phyloP scores from a whole-genome alignment of 352 stramenopile species.

The Globisporangium irregulare region DNA sequence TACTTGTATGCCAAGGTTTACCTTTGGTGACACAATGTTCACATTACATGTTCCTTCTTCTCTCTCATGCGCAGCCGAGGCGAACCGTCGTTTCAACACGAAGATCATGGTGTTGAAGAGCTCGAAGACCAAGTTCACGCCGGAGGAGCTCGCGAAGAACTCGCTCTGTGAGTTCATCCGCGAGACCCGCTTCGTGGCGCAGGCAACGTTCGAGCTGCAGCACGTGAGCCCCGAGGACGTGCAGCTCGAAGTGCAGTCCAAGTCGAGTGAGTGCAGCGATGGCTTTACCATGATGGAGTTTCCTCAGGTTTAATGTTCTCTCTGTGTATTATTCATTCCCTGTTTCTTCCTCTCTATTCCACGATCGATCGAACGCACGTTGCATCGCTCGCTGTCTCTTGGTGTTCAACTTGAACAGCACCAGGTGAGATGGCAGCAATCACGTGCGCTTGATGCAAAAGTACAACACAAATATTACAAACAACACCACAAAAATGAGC shows the following conservation, averaged over 20 bases:
- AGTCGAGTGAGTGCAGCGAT: constrained; percentile 82
- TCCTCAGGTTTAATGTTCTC: constrained; percentile 46
- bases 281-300: constrained; percentile 73
- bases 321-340: constrained; percentile 9
- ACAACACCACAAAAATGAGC: not conserved
- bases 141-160: constrained; percentile 47
- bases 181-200: constrained; percentile 48
- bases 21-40: not conserved
- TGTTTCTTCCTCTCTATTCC: not conserved
- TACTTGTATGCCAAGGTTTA: not conserved
- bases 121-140: constrained; percentile 45
- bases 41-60: not conserved
- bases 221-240: constrained; percentile 22
- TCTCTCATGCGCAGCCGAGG: constrained; percentile 39
- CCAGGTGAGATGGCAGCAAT: not conserved
- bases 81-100: constrained; percentile 62
- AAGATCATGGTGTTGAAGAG: constrained; percentile 82
- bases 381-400: constrained; percentile 3
- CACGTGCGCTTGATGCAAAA: constrained; percentile 1
- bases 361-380: not conserved
- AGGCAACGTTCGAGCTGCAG: constrained; percentile 11
- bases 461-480: not conserved
- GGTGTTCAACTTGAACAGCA: not conserved
- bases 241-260: constrained; percentile 56
- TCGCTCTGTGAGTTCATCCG: constrained; percentile 79